Conservation (phyloP, 345 rosid genomes). For the Sonneratia alba region DNA sequence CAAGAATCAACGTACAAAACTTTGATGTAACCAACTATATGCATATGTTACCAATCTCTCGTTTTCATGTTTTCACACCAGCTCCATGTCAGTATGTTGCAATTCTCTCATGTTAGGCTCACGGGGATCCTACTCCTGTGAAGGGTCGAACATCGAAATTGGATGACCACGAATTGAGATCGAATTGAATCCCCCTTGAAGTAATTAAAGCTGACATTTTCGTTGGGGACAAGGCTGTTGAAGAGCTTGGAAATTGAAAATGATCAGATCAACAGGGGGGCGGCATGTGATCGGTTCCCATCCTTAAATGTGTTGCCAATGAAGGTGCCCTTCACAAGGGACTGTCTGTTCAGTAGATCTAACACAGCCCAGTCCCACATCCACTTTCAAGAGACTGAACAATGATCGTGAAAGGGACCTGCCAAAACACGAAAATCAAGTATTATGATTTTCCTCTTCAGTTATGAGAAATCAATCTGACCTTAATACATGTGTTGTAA, state of each 20-base stretch:
- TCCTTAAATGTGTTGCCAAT: slow-evolving; percentile 12
- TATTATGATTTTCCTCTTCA: neutral
- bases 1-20: no score
- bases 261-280: slow-evolving; percentile 18
- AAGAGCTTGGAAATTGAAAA: slow-evolving; percentile 2
- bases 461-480: neutral
- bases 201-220: neutral
- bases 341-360: slow-evolving; percentile 17
- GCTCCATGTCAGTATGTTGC: neutral
- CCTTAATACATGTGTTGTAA: neutral
- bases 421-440: neutral
- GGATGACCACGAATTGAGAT: neutral
- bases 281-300: slow-evolving; percentile 12
- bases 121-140: no score
- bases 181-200: neutral
- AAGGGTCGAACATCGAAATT: neutral
- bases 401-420: neutral
- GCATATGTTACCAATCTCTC: neutral
- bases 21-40: no score
- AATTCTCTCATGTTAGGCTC: no score
- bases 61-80: neutral
- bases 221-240: neutral
- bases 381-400: neutral
- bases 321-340: slow-evolving; percentile 21
- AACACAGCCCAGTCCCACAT: neutral